These are phyloP conservation scores for Talaromyces rugulosus DNA, from an alignment of 2,329 filamentous ascomycete genomes.

Conservation along the genomic window DNA sequence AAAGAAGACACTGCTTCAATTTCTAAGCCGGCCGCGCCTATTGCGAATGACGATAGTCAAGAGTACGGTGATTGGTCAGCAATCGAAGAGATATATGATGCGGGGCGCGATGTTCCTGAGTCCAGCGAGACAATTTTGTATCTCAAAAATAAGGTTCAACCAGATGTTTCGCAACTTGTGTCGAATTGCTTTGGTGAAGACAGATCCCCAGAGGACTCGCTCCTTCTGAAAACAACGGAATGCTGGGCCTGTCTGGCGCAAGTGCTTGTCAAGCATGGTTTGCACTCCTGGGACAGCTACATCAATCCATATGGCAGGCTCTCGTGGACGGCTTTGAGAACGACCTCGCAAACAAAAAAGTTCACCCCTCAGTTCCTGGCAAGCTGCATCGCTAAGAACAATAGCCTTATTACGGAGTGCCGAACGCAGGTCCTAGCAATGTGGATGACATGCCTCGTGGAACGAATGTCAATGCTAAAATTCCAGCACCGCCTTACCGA, in stretches of 20 bases:
- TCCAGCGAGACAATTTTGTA: constrained; percentile 24
- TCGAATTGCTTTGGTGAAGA: constrained; percentile 62
- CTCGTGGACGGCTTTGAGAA: constrained; percentile 45
- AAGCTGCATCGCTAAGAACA: constrained; percentile 41
- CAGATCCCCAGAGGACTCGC: constrained; percentile 47
- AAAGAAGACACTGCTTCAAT: constrained; percentile 26
- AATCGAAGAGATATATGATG: constrained; percentile 44
- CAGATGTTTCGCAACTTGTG: constrained; percentile 50
- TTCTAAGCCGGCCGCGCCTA: constrained; percentile 18
- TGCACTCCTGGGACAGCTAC: constrained; percentile 54
- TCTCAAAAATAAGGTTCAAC: constrained; percentile 43
- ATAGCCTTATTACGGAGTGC: constrained; percentile 41
- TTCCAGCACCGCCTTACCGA: constrained; percentile 57
- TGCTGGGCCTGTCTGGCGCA: constrained; percentile 51
- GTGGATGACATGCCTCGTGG: constrained; percentile 54
- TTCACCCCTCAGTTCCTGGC: constrained; percentile 45
- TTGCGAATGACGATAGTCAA: constrained; percentile 57
- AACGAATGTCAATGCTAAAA: constrained; percentile 57
- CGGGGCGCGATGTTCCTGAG: constrained; percentile 25
- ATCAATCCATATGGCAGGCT: constrained; percentile 51
- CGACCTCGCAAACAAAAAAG: constrained; percentile 45
- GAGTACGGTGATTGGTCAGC: constrained; percentile 59
- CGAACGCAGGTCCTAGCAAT: constrained; percentile 46
- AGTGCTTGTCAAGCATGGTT: constrained; percentile 42
- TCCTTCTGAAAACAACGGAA: constrained; percentile 51